Base-by-base conservation (phyloP, 352 stramenopile species). In the Phytophthora citricola region DNA sequence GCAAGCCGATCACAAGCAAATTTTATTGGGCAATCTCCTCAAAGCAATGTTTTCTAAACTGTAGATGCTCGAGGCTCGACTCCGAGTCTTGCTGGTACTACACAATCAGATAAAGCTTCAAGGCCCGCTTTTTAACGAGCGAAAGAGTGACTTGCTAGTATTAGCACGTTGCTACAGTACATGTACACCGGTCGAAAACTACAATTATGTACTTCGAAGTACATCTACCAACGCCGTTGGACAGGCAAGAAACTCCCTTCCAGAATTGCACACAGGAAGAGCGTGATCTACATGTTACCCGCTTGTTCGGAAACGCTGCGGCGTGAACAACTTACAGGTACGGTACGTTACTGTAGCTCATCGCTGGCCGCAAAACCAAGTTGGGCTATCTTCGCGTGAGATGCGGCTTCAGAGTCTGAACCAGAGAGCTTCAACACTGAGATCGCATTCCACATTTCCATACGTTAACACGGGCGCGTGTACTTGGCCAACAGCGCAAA, bases 401-500 rank as follows among this genome's bases (percentile, higher is more conserved):
- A 49, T 49, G 22, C 43, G 22, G 43, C 24, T 12, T 17, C 11
- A 31, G 24, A 26, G 24, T 26, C 24, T 26, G 24, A 26, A 26
- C 24, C 9, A 12, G 15, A 49, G 22, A 10, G 11, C 38, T 43
- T 43, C 14, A 43, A 43, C 38, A 10, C 24, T 9, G 32, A 26
- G 43, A 49, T 49, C 43, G 12, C 10, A 15, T 49, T 49, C 43
- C 43, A 32, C 29, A 14, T 32, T 32, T 22, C 43, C 43, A 49
- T 49, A 49, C 43, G 43, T 10, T 49, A 49, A 49, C 11, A 49
- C 22, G 43, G 22, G 17, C 20, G 38, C 38, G 38, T 43, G 38
- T 20, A 43, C 38, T 4, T 22, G 38, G 5, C 10, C 38, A 43
- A 22, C 36, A 41, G 36, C 36, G 36, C 11, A 41, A 3, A 7